A percentile compares a stretch with the other conserved stretches of the same genome.
Evolutionary conservation across 441 rosid species (phyloP).

Genomic region (Syzygium syzygioides): DNA sequence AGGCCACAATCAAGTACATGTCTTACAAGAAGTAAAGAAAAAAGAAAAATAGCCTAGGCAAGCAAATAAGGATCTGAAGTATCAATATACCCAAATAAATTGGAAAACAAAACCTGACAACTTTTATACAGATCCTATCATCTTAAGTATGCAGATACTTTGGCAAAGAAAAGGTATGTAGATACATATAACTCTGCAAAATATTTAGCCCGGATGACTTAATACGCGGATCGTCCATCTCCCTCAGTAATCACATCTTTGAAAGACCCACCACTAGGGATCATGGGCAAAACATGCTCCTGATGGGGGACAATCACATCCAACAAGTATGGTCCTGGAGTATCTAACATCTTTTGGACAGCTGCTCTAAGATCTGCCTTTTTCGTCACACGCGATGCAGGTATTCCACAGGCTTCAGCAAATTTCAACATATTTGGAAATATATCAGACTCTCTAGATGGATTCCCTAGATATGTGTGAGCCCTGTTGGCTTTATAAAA

Average conservation of each 20-base stretch:
- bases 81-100: not conserved
- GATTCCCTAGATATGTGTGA: conserved; percentile 83
- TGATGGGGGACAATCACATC: conserved; percentile 97
- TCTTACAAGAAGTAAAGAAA: not conserved
- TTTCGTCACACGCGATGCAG: conserved; percentile 73
- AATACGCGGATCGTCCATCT: conserved; percentile 65
- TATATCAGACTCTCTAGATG: conserved; percentile 63
- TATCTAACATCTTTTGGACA: conserved; percentile 75
- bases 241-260: conserved; percentile 80
- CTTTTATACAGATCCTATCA: not conserved
- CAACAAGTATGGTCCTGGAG: conserved; percentile 85
- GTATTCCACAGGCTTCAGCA: conserved; percentile 85
- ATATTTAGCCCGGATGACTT: not conserved
- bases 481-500: conserved; percentile 94
- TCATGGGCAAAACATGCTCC: conserved; percentile 96
- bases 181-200: not conserved
- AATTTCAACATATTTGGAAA: conserved; percentile 79
- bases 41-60: not conserved
- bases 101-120: not conserved
- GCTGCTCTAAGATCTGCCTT: conserved; percentile 64
- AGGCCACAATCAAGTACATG: not conserved
- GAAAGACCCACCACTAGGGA: conserved; percentile 86
- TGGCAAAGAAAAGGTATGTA: not conserved
- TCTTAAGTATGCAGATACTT: not conserved
- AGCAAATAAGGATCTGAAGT: not conserved